Percentiles rank a stretch among this genome's conserved stretches.
Evolutionary conservation across 176 grass and related monocot species (phyloP).

Genomic region (Aegilops longissima): DNA sequence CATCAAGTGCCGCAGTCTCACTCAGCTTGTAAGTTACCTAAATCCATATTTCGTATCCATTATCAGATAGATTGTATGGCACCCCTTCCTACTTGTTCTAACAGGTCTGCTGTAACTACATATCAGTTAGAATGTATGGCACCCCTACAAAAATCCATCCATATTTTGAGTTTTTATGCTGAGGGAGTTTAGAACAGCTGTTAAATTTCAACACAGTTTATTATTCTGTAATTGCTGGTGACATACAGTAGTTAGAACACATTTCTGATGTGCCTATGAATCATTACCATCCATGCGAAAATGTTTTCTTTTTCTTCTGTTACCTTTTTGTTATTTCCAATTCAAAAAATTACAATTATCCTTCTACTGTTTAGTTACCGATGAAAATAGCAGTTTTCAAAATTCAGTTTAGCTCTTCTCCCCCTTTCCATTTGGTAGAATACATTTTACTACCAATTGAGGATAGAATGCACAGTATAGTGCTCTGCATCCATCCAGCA

Average conservation of each 20-base stretch:
- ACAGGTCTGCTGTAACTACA: no score
- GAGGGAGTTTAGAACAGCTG: background rate
- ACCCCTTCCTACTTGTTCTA: background rate
- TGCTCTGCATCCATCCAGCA: no score
- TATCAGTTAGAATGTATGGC: no score
- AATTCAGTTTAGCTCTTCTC: no score
- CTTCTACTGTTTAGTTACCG: no score
- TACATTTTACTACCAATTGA: no score
- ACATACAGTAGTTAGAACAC: background rate
- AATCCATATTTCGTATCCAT: background rate
- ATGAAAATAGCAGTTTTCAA: no score
- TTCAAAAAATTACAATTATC: no score
- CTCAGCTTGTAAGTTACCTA: background rate
- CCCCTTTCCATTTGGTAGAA: no score
- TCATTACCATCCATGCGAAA: background rate
- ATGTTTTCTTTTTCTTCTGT: background rate
- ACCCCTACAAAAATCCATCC: no score
- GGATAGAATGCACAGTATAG: background rate
- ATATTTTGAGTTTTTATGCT: background rate
- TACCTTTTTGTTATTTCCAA: no score
- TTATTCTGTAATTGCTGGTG: background rate
- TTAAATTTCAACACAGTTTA: background rate
- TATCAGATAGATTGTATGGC: background rate
- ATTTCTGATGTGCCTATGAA: background rate
- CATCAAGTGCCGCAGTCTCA: background rate